Base-by-base conservation (phyloP, 441 rosid genomes). In the Lepidium campestre region DNA sequence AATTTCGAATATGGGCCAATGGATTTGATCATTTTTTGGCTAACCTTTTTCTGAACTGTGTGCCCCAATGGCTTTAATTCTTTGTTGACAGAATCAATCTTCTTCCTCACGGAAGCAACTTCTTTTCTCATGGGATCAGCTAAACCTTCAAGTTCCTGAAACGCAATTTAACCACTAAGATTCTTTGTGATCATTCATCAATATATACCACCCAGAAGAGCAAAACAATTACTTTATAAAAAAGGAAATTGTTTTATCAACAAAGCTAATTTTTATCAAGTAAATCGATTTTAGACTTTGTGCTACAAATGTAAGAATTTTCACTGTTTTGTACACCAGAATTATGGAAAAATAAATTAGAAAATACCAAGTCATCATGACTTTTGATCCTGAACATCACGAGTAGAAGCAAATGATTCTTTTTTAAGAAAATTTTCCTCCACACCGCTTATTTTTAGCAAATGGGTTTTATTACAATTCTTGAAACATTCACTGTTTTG, bases 1-100 rank as follows among this genome's bases (percentile, higher is more conserved):
- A 37, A 62, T 3, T 3, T 10, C 1, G 32, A 10, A 29, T 12
- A 46, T 1, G 10, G 32, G 22, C 35, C 2, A 57, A 32, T 41
- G 37, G 31, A 10, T 53, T 46, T 14, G 19, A 54, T 45, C 9
- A 20, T 23, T 53, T 22, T n/a, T 40, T 25, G 9, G 48, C 13
- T 73, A 49, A 90, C 98, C 96, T 88, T 93, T 79, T 93, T 93
- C 85, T 90, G 98, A 71, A 85, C 87, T 17, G 87, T 77, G 56
- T 84, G 80, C 10, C 96, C 95, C 42, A 93, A 67, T 23, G 98
- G 96, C 77, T 89, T 90, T 80, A 93, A 82, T 53, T 93, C 98
- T 79, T 90, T 90, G 88, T 90, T 90, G 41, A 93, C 91, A 12
- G 83, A 37, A 80, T 90, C 98, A 19, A 93, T 84, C 91, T 77